Evolutionary conservation across 352 stramenopile species (phyloP), one percentile per base, ranked within the genome.

Genomic region (Sclerospora graminicola): DNA sequence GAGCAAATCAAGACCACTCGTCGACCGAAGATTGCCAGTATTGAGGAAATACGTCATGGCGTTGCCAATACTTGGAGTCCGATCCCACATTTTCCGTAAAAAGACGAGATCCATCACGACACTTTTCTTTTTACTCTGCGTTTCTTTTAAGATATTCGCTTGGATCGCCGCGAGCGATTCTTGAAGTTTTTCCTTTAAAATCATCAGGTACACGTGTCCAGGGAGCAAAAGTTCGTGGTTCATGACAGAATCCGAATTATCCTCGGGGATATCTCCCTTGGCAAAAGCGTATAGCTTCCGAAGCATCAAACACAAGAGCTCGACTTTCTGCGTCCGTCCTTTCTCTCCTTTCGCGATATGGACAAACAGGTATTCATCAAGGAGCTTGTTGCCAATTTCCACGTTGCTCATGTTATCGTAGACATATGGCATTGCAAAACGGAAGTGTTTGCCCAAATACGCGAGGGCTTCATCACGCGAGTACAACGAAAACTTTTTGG

Each of bases 1-100:
- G 85, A 99, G 96, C 27, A 99, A 68, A 81, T 99, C 97, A 5
- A 99, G 65, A 42, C 96, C 96, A 15, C 90, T 97, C 0, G 83
- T 93, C 35, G 91, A 98, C 37, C 96, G 82, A 21, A 99, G 81
- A 67, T 99, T 99, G 20, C 97, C 97, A 13, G 96, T 99, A 41
- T 96, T 98, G 33, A 99, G 70, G 58, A 99, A 98, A 55, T 98
- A 97, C n/a, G 85, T 87, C 57, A 99, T 96, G 33, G 97, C 97
- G 18, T 93, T 60, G 34, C 94, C 92, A 27, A 98, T 86, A 46
- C 85, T 85, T 5, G 69, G 37, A 18, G 87, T 95, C 29, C 88
- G 81, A 6, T 97, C 90, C 66, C 92, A 84, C 63, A 90, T 81
- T 59, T 98, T 98, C 24, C 90, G 84, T 26, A 99, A 60, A 30